Base-by-base conservation (phyloP, 2,329 filamentous ascomycete species). In the Cladophialophora carrionii region DNA sequence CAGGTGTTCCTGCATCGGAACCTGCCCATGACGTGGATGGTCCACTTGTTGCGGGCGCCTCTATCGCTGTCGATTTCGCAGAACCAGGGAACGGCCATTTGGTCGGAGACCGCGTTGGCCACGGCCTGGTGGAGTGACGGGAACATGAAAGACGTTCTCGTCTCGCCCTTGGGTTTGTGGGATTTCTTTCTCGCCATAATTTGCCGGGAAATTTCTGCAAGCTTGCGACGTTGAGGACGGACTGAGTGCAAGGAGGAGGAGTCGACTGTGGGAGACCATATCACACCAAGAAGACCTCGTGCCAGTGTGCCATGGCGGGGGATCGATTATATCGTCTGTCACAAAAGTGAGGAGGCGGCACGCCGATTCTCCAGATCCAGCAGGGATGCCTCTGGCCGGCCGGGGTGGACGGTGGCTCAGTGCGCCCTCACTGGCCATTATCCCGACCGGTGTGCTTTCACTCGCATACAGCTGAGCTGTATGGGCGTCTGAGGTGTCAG, bases 21-120 rank as follows among this genome's bases (percentile, higher is more conserved):
- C 22, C 71, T 73, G 37, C 79, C 78, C 76, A 78, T 79, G 57
- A 81, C 76, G 63, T 75, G 77, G 8, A 78, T 81, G 62, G 79
- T 73, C 63, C 76, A 76, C n/a, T 71, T 58, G 61, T 74, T 56
- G 53, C 64, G 71, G 66, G 54, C 72, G 24, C 51, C 57, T 32
- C 49, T 61, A 43, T 73, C 70, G 58, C 74, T 66, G 65, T 79
- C 74, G 48, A 61, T 34, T 26, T 70, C 49, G 57, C 74, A 63
- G 63, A 80, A 79, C 68, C 62, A 78, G 75, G 56, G 68, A 41
- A 79, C 37, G 5, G 34, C 67, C 61, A 54, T 75, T 57, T 46
- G 73, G 71, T 54, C 22, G 20, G 65, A 67, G 54, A 69, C 62
- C 41, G 61, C 67, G 8, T 61, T 54, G 9, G 41, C 46, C 22